Evolutionary conservation across 2,329 filamentous ascomycete genomes (phyloP), one percentile per base, ranked within the genome.

Genomic region (Fusarium clavum): DNA sequence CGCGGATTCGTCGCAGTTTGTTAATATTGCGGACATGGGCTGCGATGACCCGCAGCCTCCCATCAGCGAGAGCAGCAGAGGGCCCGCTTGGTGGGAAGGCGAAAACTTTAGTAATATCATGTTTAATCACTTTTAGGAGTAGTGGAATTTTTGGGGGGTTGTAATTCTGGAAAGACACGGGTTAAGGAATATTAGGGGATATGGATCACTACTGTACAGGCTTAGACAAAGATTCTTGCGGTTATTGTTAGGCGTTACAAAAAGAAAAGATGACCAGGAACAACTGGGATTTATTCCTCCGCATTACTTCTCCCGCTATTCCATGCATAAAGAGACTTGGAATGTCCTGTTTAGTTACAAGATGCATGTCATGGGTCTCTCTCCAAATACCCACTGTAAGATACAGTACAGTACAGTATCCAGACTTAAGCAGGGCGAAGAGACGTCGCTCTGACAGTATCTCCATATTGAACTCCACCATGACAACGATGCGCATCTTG

Each of bases 61-160:
- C 6, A 61, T 72, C 12, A 73, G 66, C 38, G 73, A 74, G 55
- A 69, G 41, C 18, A 69, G 38, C 20, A 71, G 67, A 43, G 77
- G 77, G 9, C 75, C 72, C 32, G 75, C 79, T 4, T 83, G 81
- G 81, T 83, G 81, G 81, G 81, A 83, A 45, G 79, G 75, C 5
- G 79, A 79, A 20, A 80, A 77, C 24, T 77, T 81, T 41, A 80
- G 78, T 67, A 81, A 79, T 59, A 76, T 80, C 48, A 77, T 81
- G 72, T 81, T 82, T 65, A 78, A 80, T 74, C 74, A 78, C 32
- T 77, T 81, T 46, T 81, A 80, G 72, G 61, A 49, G 52, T 52
- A 65, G 40, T 55, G 53, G 22, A 30, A 44, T 24, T 52, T 32
- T 11, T 18, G 12, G 34, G 41, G 40, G 57, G n/a, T 24, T 29